Percentiles rank a stretch among this genome's conserved stretches.
phyloP scores from a whole-genome alignment of 208 protist species.

The Trypanosoma rangeli region DNA sequence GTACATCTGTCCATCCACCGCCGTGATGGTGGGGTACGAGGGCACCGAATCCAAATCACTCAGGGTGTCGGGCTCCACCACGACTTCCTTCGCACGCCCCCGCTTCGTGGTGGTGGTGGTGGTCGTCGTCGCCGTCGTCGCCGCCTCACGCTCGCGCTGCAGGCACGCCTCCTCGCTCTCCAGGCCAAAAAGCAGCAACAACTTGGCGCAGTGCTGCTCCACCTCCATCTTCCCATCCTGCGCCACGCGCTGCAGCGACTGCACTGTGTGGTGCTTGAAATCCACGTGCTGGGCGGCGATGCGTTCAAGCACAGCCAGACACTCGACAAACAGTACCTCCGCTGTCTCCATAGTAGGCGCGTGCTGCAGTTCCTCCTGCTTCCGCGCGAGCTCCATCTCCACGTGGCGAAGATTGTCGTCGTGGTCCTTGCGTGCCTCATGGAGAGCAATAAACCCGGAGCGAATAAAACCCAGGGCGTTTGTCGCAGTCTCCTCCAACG shows the following conservation, averaged over 20 bases:
- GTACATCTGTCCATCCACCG: slow-evolving; percentile 35
- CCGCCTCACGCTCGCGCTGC: slow-evolving; percentile 18
- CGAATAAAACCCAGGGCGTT: slow-evolving; percentile 49
- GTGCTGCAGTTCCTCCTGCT: slow-evolving; percentile 42
- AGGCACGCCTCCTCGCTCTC: slow-evolving; percentile 34
- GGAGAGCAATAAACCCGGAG: slow-evolving; percentile 48
- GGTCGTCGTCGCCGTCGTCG: slow-evolving; percentile 6
- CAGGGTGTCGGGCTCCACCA: slow-evolving; percentile 5
- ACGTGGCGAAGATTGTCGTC: slow-evolving; percentile 50
- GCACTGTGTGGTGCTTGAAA: slow-evolving; percentile 51
- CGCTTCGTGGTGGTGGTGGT: not conserved
- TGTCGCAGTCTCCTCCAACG: slow-evolving; percentile 36
- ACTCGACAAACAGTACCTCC: slow-evolving; percentile 61
- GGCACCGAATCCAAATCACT: slow-evolving; percentile 5
- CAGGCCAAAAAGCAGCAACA: slow-evolving; percentile 37
- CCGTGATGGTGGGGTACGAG: slow-evolving; percentile 32
- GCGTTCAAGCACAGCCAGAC: slow-evolving; percentile 50
- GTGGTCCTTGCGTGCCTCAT: slow-evolving; percentile 64
- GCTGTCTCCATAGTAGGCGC: slow-evolving; percentile 47
- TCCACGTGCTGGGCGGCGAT: slow-evolving; percentile 58
- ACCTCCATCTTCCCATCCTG: slow-evolving; percentile 26
- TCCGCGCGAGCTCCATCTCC: slow-evolving; percentile 45
- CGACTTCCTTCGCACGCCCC: slow-evolving; percentile 11
- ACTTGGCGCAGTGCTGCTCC: slow-evolving; percentile 22
- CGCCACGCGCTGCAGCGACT: slow-evolving; percentile 27